phyloP scores from a whole-genome alignment of 1,139 yeast species.

The Yamadazyma dendronema region DNA sequence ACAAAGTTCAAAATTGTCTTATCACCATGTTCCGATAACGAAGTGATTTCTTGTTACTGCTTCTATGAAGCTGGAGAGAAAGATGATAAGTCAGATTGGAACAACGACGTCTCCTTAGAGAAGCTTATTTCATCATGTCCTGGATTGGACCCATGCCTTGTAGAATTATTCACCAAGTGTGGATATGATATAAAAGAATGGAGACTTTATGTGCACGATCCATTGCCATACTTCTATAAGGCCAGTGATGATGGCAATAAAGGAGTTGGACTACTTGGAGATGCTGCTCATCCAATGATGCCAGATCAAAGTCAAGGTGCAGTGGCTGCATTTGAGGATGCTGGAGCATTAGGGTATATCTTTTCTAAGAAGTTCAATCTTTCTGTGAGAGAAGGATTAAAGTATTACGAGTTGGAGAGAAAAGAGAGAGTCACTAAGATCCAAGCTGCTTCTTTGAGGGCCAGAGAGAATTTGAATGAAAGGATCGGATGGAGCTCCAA shows the following conservation, averaged over 20 bases:
- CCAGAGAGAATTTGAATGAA: conserved; percentile 28
- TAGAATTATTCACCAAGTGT: conserved; percentile 21
- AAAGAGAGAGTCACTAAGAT: conserved; percentile 26
- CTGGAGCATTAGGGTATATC: conserved; percentile 20
- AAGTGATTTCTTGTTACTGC: conserved; percentile 27
- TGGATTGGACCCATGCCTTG: conserved; percentile 20
- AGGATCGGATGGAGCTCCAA: conserved; percentile 27
- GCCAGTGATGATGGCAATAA: conserved; percentile 17
- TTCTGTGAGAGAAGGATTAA: conserved; percentile 19
- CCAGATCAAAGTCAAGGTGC: conserved; percentile 44
- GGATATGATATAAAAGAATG: conserved; percentile 30
- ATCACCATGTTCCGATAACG: conserved; percentile 25
- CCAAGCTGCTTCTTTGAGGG: conserved; percentile 27
- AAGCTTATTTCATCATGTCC: conserved; percentile 18
- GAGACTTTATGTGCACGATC: conserved; percentile 28
- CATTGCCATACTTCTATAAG: conserved; percentile 22
- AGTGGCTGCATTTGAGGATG: conserved; percentile 37
- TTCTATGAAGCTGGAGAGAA: conserved; percentile 16
- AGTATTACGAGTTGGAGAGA: conserved; percentile 22
- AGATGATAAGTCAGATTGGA: conserved; percentile 21
- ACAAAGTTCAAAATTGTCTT: conserved; percentile 24
- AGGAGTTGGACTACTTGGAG: conserved; percentile 31
- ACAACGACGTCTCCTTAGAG: conserved; percentile 22
- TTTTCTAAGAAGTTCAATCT: conserved; percentile 18
- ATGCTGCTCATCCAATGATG: conserved; percentile 39